These are phyloP conservation scores for Insectozyma bohioensis DNA, from an alignment of 1,139 yeast genomes.

Conservation along the genomic window DNA sequence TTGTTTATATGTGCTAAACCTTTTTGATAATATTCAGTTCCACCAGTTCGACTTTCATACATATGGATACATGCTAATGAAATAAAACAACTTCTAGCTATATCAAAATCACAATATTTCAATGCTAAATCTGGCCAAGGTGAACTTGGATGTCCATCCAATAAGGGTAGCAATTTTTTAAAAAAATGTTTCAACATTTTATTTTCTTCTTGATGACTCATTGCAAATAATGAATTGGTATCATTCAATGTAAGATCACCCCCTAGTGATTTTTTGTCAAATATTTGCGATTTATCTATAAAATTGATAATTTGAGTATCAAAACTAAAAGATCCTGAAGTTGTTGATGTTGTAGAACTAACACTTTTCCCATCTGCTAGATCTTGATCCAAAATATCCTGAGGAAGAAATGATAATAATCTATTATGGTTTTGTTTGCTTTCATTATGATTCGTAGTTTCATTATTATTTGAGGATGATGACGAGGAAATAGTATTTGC, in stretches of 20 bases:
- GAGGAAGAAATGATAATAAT: too few species aligned
- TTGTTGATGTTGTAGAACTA: background rate
- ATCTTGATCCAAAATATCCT: too few species aligned
- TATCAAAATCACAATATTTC: constrained; percentile 53
- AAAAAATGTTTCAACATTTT: constrained; percentile 54
- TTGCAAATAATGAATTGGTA: constrained; percentile 8
- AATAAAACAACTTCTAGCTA: constrained; percentile 54
- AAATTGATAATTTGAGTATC: constrained; percentile 17
- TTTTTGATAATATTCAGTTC: constrained; percentile 45
- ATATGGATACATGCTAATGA: constrained; percentile 54
- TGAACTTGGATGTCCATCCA: constrained; percentile 57
- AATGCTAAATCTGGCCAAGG: constrained; percentile 61
- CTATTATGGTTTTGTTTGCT: too few species aligned
- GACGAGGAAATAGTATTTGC: too few species aligned
- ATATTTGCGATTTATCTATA: constrained; percentile 15
- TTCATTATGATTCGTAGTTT: too few species aligned
- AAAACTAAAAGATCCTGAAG: constrained; percentile 6
- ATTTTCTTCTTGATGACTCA: constrained; percentile 41
- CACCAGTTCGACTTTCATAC: constrained; percentile 48
- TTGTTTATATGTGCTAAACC: constrained; percentile 53
- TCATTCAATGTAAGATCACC: constrained; percentile 1
- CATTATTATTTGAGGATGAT: too few species aligned
- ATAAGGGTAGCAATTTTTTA: constrained; percentile 46
- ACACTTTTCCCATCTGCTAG: too few species aligned
- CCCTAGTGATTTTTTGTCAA: constrained; percentile 5